phyloP scores from a whole-genome alignment of 2,329 filamentous ascomycete genomes.

The Diaporthe sp. region DNA sequence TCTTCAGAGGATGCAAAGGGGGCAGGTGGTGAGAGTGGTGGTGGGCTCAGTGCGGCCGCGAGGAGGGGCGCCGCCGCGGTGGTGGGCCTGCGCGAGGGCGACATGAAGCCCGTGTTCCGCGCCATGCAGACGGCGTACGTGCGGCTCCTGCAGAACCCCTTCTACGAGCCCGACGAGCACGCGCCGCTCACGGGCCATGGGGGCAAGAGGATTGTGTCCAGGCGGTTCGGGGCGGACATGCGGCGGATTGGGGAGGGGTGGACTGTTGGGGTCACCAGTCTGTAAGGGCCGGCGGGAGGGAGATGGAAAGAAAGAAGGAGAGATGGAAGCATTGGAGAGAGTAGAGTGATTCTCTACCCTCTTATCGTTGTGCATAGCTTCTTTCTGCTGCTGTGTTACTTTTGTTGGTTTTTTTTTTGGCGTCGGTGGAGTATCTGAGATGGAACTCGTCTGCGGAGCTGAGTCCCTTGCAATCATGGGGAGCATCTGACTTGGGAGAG shows the following conservation, averaged over 20 bases:
- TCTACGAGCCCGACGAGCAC: conserved; percentile 91
- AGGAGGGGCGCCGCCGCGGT: conserved; percentile 54
- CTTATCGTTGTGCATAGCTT: neutral
- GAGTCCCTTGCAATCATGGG: neutral
- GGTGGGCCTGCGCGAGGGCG: conserved; percentile 84
- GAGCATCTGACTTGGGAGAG: neutral
- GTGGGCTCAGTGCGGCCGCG: conserved; percentile 46
- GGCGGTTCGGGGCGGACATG: conserved; percentile 84
- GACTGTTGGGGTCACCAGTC: conserved; percentile 76
- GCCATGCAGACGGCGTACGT: conserved; percentile 96
- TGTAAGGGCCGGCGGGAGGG: conserved; percentile 58
- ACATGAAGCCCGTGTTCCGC: conserved; percentile 90
- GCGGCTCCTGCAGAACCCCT: conserved; percentile 89
- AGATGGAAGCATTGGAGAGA: neutral
- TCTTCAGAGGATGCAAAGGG: conserved; percentile 68
- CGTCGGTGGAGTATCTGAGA: conserved; percentile 1
- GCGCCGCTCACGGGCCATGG: conserved; percentile 67
- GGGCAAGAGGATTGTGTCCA: conserved; percentile 82
- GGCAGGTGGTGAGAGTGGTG: conserved; percentile 30
- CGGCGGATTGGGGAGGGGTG: conserved; percentile 87
- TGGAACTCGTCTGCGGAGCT: neutral
- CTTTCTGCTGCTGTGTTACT: too few species aligned
- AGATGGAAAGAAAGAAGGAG: neutral
- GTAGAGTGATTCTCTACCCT: neutral
- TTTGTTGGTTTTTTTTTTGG: neutral